Evolutionary conservation across 768 basidiomycete species (phyloP), one percentile per base, ranked within the genome.

Genomic region (Kwoniella europaea): DNA sequence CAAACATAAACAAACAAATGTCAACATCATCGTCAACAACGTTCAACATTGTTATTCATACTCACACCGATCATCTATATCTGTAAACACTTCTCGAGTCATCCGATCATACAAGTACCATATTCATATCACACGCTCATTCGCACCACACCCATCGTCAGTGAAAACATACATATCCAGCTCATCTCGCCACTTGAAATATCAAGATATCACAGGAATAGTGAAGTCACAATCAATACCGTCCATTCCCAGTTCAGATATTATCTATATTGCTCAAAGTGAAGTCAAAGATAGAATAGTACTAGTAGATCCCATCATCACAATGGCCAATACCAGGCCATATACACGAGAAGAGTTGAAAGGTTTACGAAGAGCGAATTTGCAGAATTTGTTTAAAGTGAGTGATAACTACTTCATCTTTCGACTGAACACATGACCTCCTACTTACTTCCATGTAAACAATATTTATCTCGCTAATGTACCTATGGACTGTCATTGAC

Each of bases 361-460:
- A 55, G 29, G 59, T 2, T 55, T 80, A 3, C 63, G 77, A 18
- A 59, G 79, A 18, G 79, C 75, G 3, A 73, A 78, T 59, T 66
- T 80, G 2, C 79, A 80, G 57, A 75, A 74, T 27, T 68, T 80
- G 18, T 80, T 73, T 72, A 78, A 78, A 68, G 79, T 78, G 43
- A 63, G 78, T 73, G 3, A 50, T 62, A 3, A 10, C 5, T 41
- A 64, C 10, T 59, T 16, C 7, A 24, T 35, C 22, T 42, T 35
- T 55, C 29, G 12, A 16, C 1, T 7, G 35, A 35, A 27, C 55
- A 4, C 27, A 15, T 27, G 20, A 18, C 10, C 12, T 41, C 60
- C 43, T n/a, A 10, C 22, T 27, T 60, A 44, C 42, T 4, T 35
- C 3, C 35, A 4, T 35, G 1, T 4, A 35, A 1, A 41, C 44